A percentile compares a stretch with the other conserved stretches of the same genome.
These are phyloP conservation scores for Mycena olivaceomarginata DNA, from an alignment of 768 basidiomycete genomes.

Conservation along the genomic window DNA sequence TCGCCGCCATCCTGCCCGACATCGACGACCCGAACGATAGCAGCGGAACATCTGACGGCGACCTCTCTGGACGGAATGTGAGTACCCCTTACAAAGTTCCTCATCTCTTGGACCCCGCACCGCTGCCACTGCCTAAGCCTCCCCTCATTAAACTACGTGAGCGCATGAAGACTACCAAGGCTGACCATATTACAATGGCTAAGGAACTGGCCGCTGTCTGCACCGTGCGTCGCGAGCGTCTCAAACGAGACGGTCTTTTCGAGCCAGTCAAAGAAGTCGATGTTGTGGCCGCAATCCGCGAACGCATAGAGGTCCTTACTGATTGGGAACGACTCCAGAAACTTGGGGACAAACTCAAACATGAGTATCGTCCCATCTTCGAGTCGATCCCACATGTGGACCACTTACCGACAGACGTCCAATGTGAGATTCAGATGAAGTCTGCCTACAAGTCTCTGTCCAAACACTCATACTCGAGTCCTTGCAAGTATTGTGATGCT, in stretches of 20 bases:
- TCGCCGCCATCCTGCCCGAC: no score
- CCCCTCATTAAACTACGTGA: not conserved
- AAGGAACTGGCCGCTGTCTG: not conserved
- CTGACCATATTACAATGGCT: not conserved
- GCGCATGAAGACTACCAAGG: not conserved
- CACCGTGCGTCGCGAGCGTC: not conserved
- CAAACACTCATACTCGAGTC: slow-evolving; percentile 46
- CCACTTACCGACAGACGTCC: slow-evolving; percentile 44
- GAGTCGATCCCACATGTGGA: slow-evolving; percentile 46
- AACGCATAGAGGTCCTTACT: not conserved
- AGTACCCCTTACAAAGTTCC: slow-evolving; percentile 10
- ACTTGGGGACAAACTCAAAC: slow-evolving; percentile 20
- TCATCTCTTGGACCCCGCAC: slow-evolving; percentile 6
- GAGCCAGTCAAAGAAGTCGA: not conserved
- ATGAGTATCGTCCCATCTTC: slow-evolving; percentile 42
- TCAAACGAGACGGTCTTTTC: not conserved
- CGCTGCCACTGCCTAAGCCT: not conserved
- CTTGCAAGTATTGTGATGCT: slow-evolving; percentile 52
- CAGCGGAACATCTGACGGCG: no score
- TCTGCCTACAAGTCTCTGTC: slow-evolving; percentile 46
- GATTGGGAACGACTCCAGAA: slow-evolving; percentile 2
- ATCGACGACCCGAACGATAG: no score
- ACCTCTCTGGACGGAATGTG: not conserved
- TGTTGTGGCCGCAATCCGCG: slow-evolving; percentile 7
- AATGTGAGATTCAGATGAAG: slow-evolving; percentile 45